Percentiles rank a stretch among this genome's conserved stretches.
phyloP scores from a whole-genome alignment of 768 basidiomycete species.

The Trametes coccinea region DNA sequence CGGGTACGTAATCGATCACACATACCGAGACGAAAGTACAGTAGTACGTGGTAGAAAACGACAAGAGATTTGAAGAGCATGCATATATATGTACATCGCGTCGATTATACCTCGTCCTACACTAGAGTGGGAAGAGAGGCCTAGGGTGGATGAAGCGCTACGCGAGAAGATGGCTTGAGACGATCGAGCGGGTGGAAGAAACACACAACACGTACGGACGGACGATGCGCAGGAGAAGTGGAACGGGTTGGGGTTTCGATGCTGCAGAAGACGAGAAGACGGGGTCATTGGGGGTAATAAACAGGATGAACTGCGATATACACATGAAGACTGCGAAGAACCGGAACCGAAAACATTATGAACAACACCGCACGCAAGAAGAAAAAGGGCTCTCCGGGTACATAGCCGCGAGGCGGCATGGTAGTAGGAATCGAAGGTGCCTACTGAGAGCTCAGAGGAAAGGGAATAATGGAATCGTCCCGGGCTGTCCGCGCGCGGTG shows the following conservation, averaged over 20 bases:
- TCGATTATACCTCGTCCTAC: constrained; percentile 28
- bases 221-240: neutral
- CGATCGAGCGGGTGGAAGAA: neutral
- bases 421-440: neutral
- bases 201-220: constrained; percentile 3
- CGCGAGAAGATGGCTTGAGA: too few relatives aligned
- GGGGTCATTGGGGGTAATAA: constrained; percentile 4
- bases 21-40: neutral
- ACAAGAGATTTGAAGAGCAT: neutral
- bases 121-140: neutral
- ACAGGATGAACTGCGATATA: constrained; percentile 2
- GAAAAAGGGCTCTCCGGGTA: neutral
- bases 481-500: constrained; percentile 13
- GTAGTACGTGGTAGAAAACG: neutral
- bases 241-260: too few relatives aligned
- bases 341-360: neutral
- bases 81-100: constrained; percentile 25
- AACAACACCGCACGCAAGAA: neutral
- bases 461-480: constrained; percentile 12
- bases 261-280: neutral
- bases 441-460: too few relatives aligned
- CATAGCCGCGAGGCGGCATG: neutral
- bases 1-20: too few relatives aligned
- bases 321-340: neutral
- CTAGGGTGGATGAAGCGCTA: neutral